phyloP scores from a whole-genome alignment of 2,329 filamentous ascomycete species.

The Fusarium gaditjirri region DNA sequence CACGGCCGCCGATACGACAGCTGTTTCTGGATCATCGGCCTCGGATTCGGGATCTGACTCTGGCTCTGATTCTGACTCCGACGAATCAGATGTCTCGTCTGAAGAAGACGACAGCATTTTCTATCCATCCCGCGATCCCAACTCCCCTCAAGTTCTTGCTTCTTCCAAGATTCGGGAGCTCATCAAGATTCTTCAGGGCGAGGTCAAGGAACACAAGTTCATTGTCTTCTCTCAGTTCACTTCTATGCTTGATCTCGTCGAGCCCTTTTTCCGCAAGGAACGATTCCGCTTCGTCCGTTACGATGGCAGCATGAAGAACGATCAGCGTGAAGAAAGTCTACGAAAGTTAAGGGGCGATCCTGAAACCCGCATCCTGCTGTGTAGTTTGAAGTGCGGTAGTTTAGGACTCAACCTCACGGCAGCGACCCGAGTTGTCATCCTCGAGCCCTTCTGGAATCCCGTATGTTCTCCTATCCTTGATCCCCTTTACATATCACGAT shows the following conservation, averaged over 20 bases:
- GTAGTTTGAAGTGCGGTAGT: conserved; percentile 92
- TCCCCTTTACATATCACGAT: neutral
- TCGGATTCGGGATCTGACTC: conserved; percentile 25
- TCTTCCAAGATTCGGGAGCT: conserved; percentile 95
- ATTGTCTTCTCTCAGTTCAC: conserved; percentile 99
- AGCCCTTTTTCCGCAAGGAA: conserved; percentile 84
- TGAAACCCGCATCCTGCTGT: conserved; percentile 84
- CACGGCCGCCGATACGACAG: conserved; percentile 23
- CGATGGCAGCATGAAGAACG: conserved; percentile 94
- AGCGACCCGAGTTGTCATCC: conserved; percentile 89
- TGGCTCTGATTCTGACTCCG: conserved; percentile 44
- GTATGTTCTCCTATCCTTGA: conserved; percentile 58
- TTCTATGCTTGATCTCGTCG: conserved; percentile 95
- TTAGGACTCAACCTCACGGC: conserved; percentile 94
- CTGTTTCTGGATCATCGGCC: conserved; percentile 24
- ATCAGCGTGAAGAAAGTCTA: conserved; percentile 88
- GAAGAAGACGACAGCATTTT: conserved; percentile 53
- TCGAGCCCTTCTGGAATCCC: conserved; percentile 99
- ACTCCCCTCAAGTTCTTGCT: conserved; percentile 61
- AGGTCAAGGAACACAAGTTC: conserved; percentile 88
- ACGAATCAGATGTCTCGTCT: conserved; percentile 35
- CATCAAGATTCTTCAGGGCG: conserved; percentile 80
- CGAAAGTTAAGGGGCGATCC: conserved; percentile 79
- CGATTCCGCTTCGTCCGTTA: conserved; percentile 87
- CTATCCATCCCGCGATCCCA: conserved; percentile 40